Evolutionary conservation across 176 grass and related monocot species (phyloP).

Genomic region (Oryza longistaminata): DNA sequence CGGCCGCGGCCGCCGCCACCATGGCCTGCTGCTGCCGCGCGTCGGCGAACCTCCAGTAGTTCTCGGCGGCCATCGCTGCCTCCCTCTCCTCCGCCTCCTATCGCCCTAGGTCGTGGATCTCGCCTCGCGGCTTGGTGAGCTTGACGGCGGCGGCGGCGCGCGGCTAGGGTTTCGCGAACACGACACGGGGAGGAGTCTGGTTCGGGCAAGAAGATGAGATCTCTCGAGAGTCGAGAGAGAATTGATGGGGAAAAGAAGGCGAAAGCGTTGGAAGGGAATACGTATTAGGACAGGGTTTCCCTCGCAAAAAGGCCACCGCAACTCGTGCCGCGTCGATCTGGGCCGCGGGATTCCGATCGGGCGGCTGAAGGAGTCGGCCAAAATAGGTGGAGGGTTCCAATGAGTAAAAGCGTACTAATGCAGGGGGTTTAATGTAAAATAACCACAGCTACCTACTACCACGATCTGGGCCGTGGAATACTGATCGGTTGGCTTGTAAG

Average conservation of each 20-base stretch:
- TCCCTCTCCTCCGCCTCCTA: neutral
- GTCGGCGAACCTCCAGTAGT: constrained; percentile 94
- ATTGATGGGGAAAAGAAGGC: neutral
- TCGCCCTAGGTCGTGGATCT: neutral
- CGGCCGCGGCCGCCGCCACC: constrained; percentile 41
- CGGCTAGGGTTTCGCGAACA: constrained; percentile 47
- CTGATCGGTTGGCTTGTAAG: too few species aligned
- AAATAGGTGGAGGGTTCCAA: neutral
- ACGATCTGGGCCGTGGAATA: too few species aligned
- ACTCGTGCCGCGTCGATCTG: neutral
- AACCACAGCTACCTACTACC: too few species aligned
- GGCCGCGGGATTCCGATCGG: neutral
- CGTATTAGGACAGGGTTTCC: neutral
- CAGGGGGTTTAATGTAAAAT: too few species aligned
- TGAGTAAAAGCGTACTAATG: neutral
- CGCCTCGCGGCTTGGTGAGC: neutral
- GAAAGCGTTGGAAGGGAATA: neutral
- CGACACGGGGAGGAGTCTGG: neutral
- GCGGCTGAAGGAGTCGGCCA: neutral
- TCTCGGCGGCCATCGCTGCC: constrained; percentile 59
- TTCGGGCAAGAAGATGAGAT: neutral
- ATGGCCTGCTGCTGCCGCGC: constrained; percentile 63
- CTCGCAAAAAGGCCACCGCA: neutral
- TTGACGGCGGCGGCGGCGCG: neutral
- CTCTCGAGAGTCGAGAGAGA: neutral